phyloP scores from a whole-genome alignment of 352 stramenopile species.

The Aphanomyces euteiches region DNA sequence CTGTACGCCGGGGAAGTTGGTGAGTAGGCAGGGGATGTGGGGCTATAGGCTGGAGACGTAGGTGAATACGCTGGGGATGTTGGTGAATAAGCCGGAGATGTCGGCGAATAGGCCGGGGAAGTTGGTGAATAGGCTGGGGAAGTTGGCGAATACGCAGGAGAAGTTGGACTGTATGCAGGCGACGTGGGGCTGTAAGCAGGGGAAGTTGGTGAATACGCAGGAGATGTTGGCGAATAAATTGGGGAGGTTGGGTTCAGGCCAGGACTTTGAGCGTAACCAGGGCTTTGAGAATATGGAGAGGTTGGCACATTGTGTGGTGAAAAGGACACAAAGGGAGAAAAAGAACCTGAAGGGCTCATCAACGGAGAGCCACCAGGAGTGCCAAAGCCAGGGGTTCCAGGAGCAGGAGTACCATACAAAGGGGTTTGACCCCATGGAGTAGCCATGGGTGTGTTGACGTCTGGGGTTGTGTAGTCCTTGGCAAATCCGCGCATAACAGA shows the following conservation, averaged over 20 bases:
- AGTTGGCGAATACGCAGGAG: conserved; percentile 37
- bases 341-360: conserved; percentile 71
- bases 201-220: conserved; percentile 70
- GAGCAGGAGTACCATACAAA: conserved; percentile 30
- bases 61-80: conserved; percentile 71
- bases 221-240: conserved; percentile 75
- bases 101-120: conserved; percentile 69
- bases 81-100: conserved; percentile 67
- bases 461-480: conserved; percentile 87
- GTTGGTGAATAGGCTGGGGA: conserved; percentile 56
- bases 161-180: conserved; percentile 38
- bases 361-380: conserved; percentile 83
- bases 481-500: conserved; percentile 88
- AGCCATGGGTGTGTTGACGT: conserved; percentile 76
- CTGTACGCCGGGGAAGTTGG: conserved; percentile 62
- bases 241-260: conserved; percentile 73
- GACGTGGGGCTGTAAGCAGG: conserved; percentile 53
- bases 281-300: conserved; percentile 53
- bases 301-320: conserved; percentile 19
- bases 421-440: conserved; percentile 58
- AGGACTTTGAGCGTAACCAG: conserved; percentile 42
- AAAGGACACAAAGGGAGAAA: conserved; percentile 81
- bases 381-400: conserved; percentile 35
- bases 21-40: conserved; percentile 76
- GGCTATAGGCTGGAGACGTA: conserved; percentile 72